Evolutionary conservation across 2,329 filamentous ascomycete species (phyloP).

Genomic region (Chlorencoelia australis): DNA sequence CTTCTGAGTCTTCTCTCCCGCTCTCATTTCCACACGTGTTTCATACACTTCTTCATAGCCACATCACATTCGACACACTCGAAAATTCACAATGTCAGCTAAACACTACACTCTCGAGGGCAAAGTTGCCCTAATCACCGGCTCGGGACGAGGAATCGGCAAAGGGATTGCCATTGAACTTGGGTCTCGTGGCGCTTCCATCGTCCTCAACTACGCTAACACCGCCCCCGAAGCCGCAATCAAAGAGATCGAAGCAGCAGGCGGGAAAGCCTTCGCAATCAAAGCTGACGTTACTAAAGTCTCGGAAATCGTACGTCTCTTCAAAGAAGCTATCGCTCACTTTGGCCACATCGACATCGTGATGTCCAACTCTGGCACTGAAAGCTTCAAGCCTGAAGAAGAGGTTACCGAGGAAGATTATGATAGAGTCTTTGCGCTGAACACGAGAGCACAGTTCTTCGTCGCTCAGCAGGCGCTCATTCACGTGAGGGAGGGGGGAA

Average conservation of each 20-base stretch:
- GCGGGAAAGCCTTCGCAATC: slow-evolving; percentile 42
- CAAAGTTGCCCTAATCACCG: slow-evolving; percentile 77
- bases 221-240: slow-evolving; percentile 48
- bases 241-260: slow-evolving; percentile 40
- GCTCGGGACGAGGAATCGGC: slow-evolving; percentile 71
- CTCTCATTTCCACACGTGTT: no score
- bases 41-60: no score
- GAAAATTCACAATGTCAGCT: slow-evolving; percentile 1
- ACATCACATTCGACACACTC: no score
- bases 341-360: slow-evolving; percentile 23
- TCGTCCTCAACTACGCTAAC: slow-evolving; percentile 52
- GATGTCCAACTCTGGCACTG: slow-evolving; percentile 24
- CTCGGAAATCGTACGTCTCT: slow-evolving; percentile 27
- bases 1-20: no score
- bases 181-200: slow-evolving; percentile 31
- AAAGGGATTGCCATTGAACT: slow-evolving; percentile 32
- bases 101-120: slow-evolving; percentile 12
- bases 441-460: slow-evolving; percentile 63
- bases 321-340: slow-evolving; percentile 19
- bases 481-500: slow-evolving; percentile 57
- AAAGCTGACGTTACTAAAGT: slow-evolving; percentile 46
- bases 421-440: slow-evolving; percentile 47
- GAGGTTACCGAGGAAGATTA: slow-evolving; percentile 23
- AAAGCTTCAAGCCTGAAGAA: slow-evolving; percentile 19
- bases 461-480: slow-evolving; percentile 67